Conservation (phyloP, 2,329 filamentous ascomycete genomes). For the Fusarium illudens region DNA sequence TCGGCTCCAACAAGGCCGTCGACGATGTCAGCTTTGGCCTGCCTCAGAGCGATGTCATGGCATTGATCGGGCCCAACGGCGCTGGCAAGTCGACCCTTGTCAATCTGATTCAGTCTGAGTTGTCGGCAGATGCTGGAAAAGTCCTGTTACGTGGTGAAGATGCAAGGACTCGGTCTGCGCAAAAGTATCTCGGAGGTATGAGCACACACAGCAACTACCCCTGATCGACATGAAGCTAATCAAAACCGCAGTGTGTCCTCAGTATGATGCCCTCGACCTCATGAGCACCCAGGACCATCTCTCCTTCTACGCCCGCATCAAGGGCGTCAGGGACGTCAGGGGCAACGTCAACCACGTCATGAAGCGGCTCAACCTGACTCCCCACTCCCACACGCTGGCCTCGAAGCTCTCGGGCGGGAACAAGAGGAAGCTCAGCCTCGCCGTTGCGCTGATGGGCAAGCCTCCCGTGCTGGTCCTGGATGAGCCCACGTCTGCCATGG, state of each 20-base stretch:
- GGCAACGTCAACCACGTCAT: conserved; percentile 78
- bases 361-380: conserved; percentile 73
- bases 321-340: conserved; percentile 75
- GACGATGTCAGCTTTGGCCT: conserved; percentile 77
- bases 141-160: conserved; percentile 80
- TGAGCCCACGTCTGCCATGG: conserved; percentile 84
- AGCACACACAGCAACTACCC: conserved; percentile 75
- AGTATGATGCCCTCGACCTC: conserved; percentile 82
- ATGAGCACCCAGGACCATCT: conserved; percentile 87
- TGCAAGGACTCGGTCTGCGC: conserved; percentile 64
- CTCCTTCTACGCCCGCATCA: conserved; percentile 80
- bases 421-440: conserved; percentile 83
- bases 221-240: conserved; percentile 41
- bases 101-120: neutral
- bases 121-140: conserved; percentile 53
- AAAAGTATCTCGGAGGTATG: conserved; percentile 71
- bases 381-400: conserved; percentile 75
- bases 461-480: conserved; percentile 83
- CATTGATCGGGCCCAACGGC: conserved; percentile 79
- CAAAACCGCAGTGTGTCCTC: conserved; percentile 78
- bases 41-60: conserved; percentile 73
- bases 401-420: conserved; percentile 83
- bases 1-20: conserved; percentile 70
- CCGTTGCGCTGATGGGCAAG: conserved; percentile 87
- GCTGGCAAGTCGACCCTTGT: conserved; percentile 82